Evolutionary conservation across 257 asterid genomes (phyloP).

Genomic region (Gynochthodes officinalis): DNA sequence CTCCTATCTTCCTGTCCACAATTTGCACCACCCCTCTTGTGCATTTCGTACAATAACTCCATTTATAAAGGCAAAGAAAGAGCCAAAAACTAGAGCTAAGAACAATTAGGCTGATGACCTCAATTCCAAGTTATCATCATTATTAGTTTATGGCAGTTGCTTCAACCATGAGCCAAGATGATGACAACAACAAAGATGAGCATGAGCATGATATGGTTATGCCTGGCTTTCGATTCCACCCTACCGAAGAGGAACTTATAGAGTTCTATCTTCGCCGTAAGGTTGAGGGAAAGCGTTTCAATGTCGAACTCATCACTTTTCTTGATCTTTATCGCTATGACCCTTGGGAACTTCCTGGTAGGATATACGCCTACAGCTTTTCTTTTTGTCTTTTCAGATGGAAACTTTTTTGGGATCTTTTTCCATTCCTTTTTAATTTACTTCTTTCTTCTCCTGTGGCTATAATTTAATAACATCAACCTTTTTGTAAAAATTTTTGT

Average conservation of each 20-base stretch:
- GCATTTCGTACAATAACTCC: constrained; percentile 13
- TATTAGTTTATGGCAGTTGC: constrained; percentile 63
- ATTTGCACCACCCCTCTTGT: neutral
- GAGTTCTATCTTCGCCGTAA: constrained; percentile 98
- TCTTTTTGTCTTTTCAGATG: neutral
- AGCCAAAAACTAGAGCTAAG: neutral
- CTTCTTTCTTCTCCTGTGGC: neutral
- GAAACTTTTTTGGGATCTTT: neutral
- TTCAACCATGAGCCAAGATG: constrained; percentile 57
- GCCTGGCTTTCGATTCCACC: constrained; percentile 98
- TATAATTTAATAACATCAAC: neutral
- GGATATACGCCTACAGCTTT: neutral
- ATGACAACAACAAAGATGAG: constrained; percentile 35
- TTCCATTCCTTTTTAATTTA: neutral
- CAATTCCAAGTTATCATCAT: constrained; percentile 7
- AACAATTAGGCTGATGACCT: neutral
- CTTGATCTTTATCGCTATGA: constrained; percentile 95
- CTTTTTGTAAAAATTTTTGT: neutral
- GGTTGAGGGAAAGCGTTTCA: constrained; percentile 98
- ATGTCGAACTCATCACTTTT: constrained; percentile 89
- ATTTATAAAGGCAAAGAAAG: constrained; percentile 9
- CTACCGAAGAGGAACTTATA: constrained; percentile 93
- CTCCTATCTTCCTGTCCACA: constrained; percentile 11
- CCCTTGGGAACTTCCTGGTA: constrained; percentile 99
- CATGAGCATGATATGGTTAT: constrained; percentile 87